A percentile compares a stretch with the other conserved stretches of the same genome.
Conservation (phyloP, 2,329 filamentous ascomycete genomes). For the Endoconidiophora laricicola region DNA sequence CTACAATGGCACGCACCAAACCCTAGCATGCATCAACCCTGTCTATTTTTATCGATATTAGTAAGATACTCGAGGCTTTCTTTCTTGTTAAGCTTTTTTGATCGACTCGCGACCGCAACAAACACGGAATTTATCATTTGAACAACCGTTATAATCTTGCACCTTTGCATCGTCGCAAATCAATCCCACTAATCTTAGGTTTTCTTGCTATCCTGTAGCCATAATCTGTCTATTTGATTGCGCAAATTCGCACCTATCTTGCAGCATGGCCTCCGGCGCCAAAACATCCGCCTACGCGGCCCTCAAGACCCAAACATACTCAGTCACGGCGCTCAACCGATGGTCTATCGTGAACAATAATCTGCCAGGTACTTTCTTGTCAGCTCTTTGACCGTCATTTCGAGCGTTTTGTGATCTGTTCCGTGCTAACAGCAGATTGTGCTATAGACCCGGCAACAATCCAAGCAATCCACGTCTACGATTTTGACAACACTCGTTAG, state of each 20-base stretch:
- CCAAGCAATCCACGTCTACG: constrained; percentile 77
- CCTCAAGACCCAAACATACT: constrained; percentile 9
- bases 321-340: constrained; percentile 8
- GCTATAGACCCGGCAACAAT: constrained; percentile 44
- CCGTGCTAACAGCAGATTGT: background rate
- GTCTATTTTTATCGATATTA: too few species aligned
- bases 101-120: too few species aligned
- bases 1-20: too few species aligned
- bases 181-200: too few species aligned
- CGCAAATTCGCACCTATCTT: background rate
- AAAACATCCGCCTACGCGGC: constrained; percentile 9
- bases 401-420: background rate
- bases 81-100: too few species aligned
- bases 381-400: background rate
- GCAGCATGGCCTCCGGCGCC: constrained; percentile 3
- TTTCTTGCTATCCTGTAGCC: too few species aligned
- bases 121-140: too few species aligned
- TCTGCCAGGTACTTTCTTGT: constrained; percentile 5
- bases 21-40: too few species aligned
- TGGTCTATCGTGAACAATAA: constrained; percentile 10
- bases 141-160: too few species aligned
- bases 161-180: too few species aligned
- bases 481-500: constrained; percentile 91
- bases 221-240: background rate
- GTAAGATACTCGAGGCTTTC: too few species aligned